Evolutionary conservation across 2,329 filamentous ascomycete species (phyloP), one percentile per base, ranked within the genome.

Genomic region (Clarireedia paspali): DNA sequence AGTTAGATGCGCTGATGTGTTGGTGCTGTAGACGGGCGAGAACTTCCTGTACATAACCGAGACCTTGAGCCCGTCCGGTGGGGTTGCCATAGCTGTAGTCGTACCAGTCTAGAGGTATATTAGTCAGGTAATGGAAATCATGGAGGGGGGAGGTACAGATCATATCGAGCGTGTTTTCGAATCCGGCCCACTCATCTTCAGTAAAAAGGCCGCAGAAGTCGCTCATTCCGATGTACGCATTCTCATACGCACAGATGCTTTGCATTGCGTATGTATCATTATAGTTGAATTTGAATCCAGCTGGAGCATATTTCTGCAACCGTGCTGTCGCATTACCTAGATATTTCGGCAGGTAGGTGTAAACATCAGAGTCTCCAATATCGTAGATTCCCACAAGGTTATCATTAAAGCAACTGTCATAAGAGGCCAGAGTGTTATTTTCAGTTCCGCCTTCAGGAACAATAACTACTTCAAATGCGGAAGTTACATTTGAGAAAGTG

Each of bases 11-110:
- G 0, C 75, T 65, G 4, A 95, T 88, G 0, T 85, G 78, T 30
- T 74, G 70, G 34, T 77, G 74, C 0, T 87, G 91, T 59, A 96
- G 73, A 26, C 91, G 82, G 6, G 91, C 86, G 51, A 95, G 78
- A 20, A 95, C 80, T 74, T 96, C 91, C 70, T 94, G 94, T 53
- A 85, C 83, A 66, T 85, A 96, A 4, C 91, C 91, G 2, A 92
- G 85, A 1, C 91, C 91, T 70, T 94, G 89, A 0, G 89, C 89
- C 4, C 89, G 82, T 0, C 87, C 91, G 10, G 95, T 78, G 0
- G 83, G 80, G 67, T 89, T 90, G n/a, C 90, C 90, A n/a, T 80
- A 79, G 9, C 85, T 82, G 70, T 85, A 91, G 54, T 85, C 84
- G 70, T 95, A 95, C 57, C 71, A 74, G 62, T 71, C 62, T 63